Evolutionary conservation across 345 rosid genomes (phyloP).

Genomic region (Salix brachista): DNA sequence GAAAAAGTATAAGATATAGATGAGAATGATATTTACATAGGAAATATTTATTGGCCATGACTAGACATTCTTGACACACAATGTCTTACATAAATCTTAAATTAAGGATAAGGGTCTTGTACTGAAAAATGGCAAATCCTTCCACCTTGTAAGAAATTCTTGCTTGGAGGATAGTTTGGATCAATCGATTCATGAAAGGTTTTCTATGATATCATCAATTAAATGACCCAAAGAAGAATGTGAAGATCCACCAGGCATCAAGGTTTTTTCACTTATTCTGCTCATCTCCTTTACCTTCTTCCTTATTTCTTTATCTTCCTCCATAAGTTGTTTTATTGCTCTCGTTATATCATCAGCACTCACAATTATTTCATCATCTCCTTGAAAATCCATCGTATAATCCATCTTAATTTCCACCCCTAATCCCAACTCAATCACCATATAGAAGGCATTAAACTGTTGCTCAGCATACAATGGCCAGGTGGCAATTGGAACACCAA

Average conservation of each 20-base stretch:
- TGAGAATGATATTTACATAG: too few relatives aligned
- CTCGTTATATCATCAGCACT: neutral
- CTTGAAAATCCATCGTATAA: neutral
- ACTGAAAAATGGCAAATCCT: too few relatives aligned
- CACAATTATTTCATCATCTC: neutral
- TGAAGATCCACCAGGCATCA: conserved; percentile 4
- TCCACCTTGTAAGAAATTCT: too few relatives aligned
- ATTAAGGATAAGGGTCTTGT: too few relatives aligned
- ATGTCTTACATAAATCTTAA: too few relatives aligned
- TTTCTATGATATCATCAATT: neutral
- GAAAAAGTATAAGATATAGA: too few relatives aligned
- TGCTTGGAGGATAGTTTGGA: too few relatives aligned
- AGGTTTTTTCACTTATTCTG: neutral
- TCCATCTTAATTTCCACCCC: neutral
- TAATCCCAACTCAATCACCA: conserved; percentile 7
- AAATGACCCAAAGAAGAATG: neutral
- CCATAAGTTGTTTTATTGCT: neutral
- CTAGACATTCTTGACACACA: too few relatives aligned
- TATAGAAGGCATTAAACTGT: conserved; percentile 3
- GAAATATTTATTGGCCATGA: too few relatives aligned
- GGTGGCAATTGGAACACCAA: conserved; percentile 9
- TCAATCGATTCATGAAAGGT: too few relatives aligned
- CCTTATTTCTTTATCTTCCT: neutral
- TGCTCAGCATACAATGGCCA: conserved; percentile 13
- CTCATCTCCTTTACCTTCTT: neutral